phyloP scores from a whole-genome alignment of 148 eudicot species.

The Camellia granthamiana region DNA sequence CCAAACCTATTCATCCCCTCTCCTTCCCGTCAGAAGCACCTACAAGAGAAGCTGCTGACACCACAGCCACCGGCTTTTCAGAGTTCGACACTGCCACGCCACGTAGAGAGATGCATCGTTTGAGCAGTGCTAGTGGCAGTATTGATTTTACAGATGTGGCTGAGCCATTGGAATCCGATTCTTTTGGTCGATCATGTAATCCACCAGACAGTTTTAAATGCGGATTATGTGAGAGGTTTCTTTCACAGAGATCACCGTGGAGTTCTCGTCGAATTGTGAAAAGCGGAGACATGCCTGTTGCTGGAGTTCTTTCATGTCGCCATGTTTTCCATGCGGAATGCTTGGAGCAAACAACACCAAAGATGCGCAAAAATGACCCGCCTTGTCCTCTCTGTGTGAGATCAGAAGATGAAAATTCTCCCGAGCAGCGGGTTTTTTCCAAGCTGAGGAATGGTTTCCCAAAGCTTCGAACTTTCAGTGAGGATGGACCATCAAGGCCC shows the following conservation, averaged over 20 bases:
- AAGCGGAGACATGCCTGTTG: conserved; percentile 83
- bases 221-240: conserved; percentile 77
- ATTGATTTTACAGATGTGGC: conserved; percentile 57
- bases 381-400: conserved; percentile 84
- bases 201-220: conserved; percentile 45
- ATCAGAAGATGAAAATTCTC: conserved; percentile 44
- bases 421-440: conserved; percentile 43
- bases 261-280: conserved; percentile 73
- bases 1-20: conserved; percentile 87
- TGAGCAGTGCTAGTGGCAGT: conserved; percentile 71
- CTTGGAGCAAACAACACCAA: conserved; percentile 79
- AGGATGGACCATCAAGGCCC: conserved; percentile 64
- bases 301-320: conserved; percentile 80
- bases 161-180: conserved; percentile 49
- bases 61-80: conserved; percentile 22
- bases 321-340: conserved; percentile 98
- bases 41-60: conserved; percentile 36
- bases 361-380: conserved; percentile 70
- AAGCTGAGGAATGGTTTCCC: conserved; percentile 51
- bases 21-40: conserved; percentile 55
- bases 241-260: conserved; percentile 95
- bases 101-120: conserved; percentile 43
- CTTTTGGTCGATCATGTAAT: conserved; percentile 28
- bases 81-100: conserved; percentile 42
- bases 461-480: conserved; percentile 45